phyloP scores from a whole-genome alignment of 257 asterid genomes.

The Mentha longifolia region DNA sequence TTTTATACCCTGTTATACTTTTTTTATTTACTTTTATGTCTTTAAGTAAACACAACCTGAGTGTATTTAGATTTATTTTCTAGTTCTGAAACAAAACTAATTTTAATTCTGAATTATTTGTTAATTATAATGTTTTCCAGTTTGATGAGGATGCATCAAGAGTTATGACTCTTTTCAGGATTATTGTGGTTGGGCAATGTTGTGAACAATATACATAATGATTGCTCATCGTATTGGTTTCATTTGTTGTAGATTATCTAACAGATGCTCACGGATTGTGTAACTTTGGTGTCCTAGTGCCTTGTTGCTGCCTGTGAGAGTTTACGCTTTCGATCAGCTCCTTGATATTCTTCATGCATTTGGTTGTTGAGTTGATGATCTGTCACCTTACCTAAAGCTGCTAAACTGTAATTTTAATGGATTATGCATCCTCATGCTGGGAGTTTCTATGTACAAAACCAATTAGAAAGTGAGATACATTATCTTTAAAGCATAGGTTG shows the following conservation, averaged over 20 bases:
- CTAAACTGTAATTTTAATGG: conserved; percentile 41
- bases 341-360: conserved; percentile 53
- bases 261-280: conserved; percentile 54
- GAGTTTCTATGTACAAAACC: conserved; percentile 28
- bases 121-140: background rate
- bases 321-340: conserved; percentile 57
- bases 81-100: background rate
- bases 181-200: conserved; percentile 28
- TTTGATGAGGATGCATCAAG: conserved; percentile 19
- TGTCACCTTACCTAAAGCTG: too few relatives aligned
- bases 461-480: conserved; percentile 34
- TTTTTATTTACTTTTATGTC: too few relatives aligned
- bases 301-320: conserved; percentile 70
- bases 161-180: conserved; percentile 23
- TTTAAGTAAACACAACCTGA: background rate
- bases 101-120: background rate
- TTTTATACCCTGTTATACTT: too few relatives aligned
- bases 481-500: conserved; percentile 38
- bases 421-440: conserved; percentile 39
- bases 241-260: conserved; percentile 56
- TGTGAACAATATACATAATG: conserved; percentile 31
- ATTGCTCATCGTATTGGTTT: conserved; percentile 52
- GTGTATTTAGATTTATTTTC: background rate
- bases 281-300: conserved; percentile 63
- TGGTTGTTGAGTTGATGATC: conserved; percentile 55